phyloP scores from a whole-genome alignment of 2,329 filamentous ascomycete genomes.

The Apiospora rasikravindrae region DNA sequence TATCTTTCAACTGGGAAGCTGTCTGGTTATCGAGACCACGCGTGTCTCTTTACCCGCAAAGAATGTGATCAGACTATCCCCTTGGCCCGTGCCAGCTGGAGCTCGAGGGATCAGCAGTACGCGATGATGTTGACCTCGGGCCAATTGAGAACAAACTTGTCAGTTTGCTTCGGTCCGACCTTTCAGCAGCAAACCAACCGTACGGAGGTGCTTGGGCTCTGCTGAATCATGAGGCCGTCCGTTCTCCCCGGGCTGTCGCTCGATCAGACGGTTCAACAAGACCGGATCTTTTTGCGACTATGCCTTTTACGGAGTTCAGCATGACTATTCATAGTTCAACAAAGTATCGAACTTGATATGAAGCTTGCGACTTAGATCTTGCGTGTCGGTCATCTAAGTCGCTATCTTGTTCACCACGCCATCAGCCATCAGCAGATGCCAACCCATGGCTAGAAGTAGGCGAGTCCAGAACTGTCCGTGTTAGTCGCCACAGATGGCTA shows the following conservation, averaged over 20 bases:
- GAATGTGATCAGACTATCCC: neutral
- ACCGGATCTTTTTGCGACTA: neutral
- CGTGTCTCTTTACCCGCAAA: neutral
- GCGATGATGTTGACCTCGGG: slow-evolving; percentile 9
- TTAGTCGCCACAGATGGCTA: neutral
- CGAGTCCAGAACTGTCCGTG: neutral
- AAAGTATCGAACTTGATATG: slow-evolving; percentile 10
- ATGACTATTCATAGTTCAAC: slow-evolving; percentile 11
- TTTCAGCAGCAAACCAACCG: neutral
- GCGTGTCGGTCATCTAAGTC: neutral
- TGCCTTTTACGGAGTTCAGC: neutral
- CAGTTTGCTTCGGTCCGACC: neutral
- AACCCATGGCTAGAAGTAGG: neutral
- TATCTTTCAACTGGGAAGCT: neutral
- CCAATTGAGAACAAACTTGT: neutral
- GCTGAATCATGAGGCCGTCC: slow-evolving; percentile 3
- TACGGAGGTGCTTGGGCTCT: neutral
- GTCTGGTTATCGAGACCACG: neutral
- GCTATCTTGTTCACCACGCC: neutral
- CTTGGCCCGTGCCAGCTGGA: neutral
- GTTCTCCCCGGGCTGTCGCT: neutral
- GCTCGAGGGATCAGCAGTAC: neutral
- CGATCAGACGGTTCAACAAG: neutral
- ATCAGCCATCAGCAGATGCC: neutral
- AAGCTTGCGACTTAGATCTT: neutral